phyloP scores from a whole-genome alignment of 805 yeast species.

The Yarrowia hollandica region DNA sequence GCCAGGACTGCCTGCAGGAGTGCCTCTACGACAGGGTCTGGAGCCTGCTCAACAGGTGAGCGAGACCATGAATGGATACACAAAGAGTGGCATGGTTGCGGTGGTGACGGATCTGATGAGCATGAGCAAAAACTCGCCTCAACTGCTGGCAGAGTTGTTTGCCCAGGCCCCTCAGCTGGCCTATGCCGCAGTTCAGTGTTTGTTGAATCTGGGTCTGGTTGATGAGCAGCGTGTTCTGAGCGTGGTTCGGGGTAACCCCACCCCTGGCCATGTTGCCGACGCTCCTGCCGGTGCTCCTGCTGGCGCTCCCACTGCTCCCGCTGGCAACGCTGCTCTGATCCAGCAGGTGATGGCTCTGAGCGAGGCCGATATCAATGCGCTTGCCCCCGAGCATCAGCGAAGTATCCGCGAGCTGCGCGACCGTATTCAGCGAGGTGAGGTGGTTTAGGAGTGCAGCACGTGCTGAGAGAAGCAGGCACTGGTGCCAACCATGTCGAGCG shows the following conservation, averaged over 20 bases:
- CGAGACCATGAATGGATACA: slow-evolving; percentile 47
- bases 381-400: slow-evolving; percentile 53
- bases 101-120: slow-evolving; percentile 58
- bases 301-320: not conserved
- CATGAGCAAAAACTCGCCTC: slow-evolving; percentile 59
- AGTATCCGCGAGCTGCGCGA: slow-evolving; percentile 36
- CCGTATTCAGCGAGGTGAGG: slow-evolving; percentile 34
- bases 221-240: slow-evolving; percentile 32
- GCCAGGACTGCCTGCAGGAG: slow-evolving; percentile 52
- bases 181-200: slow-evolving; percentile 76
- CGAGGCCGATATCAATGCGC: slow-evolving; percentile 49
- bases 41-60: slow-evolving; percentile 49
- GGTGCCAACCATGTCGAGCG: too few relatives aligned
- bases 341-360: slow-evolving; percentile 53
- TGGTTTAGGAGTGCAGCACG: not conserved
- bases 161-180: slow-evolving; percentile 76
- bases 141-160: slow-evolving; percentile 58
- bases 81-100: slow-evolving; percentile 47
- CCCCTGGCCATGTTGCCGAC: too few relatives aligned
- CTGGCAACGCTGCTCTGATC: slow-evolving; percentile 44
- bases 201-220: slow-evolving; percentile 47
- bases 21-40: slow-evolving; percentile 44
- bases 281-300: too few relatives aligned
- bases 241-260: slow-evolving; percentile 7
- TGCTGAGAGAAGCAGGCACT: too few relatives aligned